Percentiles rank a stretch among this genome's conserved stretches.
Evolutionary conservation across 805 yeast species (phyloP).

Genomic region (Candida koratica): DNA sequence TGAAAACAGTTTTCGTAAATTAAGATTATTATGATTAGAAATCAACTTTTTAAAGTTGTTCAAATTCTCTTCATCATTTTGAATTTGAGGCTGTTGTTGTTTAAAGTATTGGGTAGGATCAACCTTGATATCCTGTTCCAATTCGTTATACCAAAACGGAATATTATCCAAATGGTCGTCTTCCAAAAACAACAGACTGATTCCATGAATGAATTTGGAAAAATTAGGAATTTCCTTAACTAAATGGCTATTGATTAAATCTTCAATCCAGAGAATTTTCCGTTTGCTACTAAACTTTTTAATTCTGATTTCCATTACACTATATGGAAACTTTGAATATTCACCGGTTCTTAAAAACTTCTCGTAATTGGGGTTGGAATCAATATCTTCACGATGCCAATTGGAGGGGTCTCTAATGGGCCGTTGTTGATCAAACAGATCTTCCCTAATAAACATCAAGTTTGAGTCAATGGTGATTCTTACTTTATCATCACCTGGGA

Average conservation of each 20-base stretch:
- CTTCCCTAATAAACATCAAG: constrained; percentile 84
- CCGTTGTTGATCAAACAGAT: constrained; percentile 73
- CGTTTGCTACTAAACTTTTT: constrained; percentile 31
- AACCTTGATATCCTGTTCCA: constrained; percentile 66
- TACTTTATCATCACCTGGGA: constrained; percentile 93
- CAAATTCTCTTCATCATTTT: constrained; percentile 43
- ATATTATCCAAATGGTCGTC: constrained; percentile 85
- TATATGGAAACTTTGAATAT: constrained; percentile 73
- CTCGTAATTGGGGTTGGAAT: constrained; percentile 67
- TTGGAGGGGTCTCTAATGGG: constrained; percentile 85
- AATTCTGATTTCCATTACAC: constrained; percentile 83
- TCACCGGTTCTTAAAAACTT: constrained; percentile 82
- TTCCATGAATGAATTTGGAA: constrained; percentile 90
- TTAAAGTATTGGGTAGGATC: constrained; percentile 75
- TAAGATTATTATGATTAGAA: constrained; percentile 24
- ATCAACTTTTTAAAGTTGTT: constrained; percentile 40
- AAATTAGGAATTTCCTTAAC: constrained; percentile 94
- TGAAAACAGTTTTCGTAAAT: constrained; percentile 39
- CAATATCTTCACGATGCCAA: constrained; percentile 94
- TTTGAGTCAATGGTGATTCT: constrained; percentile 90
- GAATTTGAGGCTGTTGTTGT: constrained; percentile 35
- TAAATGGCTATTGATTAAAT: constrained; percentile 73
- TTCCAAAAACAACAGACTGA: constrained; percentile 81
- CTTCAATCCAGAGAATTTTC: constrained; percentile 77
- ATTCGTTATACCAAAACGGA: constrained; percentile 93